Evolutionary conservation across 176 grass and related monocot species (phyloP).

Genomic region (Alopecurus myosuroides): DNA sequence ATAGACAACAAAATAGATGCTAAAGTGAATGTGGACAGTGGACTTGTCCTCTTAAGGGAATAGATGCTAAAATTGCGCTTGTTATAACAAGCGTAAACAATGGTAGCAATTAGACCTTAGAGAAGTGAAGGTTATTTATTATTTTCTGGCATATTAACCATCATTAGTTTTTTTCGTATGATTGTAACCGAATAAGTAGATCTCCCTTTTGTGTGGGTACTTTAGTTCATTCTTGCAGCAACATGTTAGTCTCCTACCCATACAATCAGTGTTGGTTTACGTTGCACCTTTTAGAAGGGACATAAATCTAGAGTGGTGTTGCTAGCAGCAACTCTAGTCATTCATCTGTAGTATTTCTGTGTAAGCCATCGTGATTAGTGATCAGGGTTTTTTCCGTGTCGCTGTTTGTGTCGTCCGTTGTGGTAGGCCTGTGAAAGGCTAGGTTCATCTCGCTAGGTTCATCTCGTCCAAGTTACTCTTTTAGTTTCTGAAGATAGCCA

Average conservation of each 20-base stretch:
- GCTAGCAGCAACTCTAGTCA: background rate
- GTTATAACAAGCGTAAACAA: background rate
- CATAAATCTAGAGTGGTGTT: slow-evolving; percentile 1
- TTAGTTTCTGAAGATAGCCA: background rate
- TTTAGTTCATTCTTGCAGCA: background rate
- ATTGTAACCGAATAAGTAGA: background rate
- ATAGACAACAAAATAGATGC: background rate
- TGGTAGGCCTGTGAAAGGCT: background rate
- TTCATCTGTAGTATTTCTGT: background rate
- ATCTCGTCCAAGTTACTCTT: background rate
- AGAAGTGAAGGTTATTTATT: background rate
- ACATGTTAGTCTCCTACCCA: background rate
- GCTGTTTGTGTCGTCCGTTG: background rate
- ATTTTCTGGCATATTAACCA: background rate
- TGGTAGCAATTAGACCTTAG: background rate
- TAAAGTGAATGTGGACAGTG: background rate
- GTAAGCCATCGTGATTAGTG: background rate
- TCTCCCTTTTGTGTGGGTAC: background rate
- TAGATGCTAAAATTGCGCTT: background rate
- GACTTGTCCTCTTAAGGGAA: background rate
- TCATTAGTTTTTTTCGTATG: background rate
- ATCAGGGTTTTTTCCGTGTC: slow-evolving; percentile 6
- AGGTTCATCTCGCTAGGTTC: slow-evolving; percentile 19
- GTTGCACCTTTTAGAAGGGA: background rate
- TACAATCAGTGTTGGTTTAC: background rate